A percentile compares a stretch with the other conserved stretches of the same genome.
phyloP scores from a whole-genome alignment of 345 rosid species.

The Eucalyptus marginata region DNA sequence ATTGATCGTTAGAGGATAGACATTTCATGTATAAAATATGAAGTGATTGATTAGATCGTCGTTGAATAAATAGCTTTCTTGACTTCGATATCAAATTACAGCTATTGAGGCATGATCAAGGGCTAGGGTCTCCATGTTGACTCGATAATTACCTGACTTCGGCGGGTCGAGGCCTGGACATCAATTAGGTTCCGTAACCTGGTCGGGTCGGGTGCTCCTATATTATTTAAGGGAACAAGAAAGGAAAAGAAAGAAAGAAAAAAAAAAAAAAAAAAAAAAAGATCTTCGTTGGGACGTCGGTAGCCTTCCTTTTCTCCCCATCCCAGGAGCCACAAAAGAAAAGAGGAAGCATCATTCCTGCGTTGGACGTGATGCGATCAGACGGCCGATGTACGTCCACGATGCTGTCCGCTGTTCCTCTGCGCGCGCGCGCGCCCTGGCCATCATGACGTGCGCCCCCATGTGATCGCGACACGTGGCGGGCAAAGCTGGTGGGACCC shows the following conservation, averaged over 20 bases:
- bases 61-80: not conserved
- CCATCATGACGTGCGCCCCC: not conserved
- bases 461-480: not conserved
- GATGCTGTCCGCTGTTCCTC: not conserved
- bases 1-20: too few relatives aligned
- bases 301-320: not conserved
- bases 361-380: not conserved
- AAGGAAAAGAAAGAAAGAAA: too few relatives aligned
- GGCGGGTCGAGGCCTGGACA: not conserved
- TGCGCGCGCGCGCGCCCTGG: not conserved
- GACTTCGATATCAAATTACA: not conserved
- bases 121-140: not conserved
- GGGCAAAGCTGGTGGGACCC: not conserved
- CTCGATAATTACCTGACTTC: not conserved
- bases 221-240: not conserved
- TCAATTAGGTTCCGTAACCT: not conserved
- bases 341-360: not conserved
- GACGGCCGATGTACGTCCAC: not conserved
- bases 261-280: too few relatives aligned
- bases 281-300: not conserved
- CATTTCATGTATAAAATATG: not conserved
- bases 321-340: not conserved
- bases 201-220: fast-evolving
- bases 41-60: not conserved
- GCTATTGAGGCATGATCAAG: not conserved